A percentile compares a stretch with the other conserved stretches of the same genome.
Conservation (phyloP, 2,329 filamentous ascomycete genomes). For the Berkeleyomyces basicola region DNA sequence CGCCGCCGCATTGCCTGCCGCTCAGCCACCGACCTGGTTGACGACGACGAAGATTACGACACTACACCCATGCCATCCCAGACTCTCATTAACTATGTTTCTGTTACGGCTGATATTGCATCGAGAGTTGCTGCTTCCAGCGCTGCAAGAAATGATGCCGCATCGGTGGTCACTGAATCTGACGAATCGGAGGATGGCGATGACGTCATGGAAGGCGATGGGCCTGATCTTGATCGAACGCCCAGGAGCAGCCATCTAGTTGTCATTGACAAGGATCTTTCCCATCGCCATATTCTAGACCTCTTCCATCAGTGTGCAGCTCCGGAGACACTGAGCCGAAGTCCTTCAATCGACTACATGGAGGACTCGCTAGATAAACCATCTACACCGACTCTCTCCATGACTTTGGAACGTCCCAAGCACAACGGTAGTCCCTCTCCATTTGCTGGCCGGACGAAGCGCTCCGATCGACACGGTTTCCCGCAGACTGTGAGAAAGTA, state of each 20-base stretch:
- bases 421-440: background rate
- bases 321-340: slow-evolving; percentile 1
- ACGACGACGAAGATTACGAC: slow-evolving; percentile 11
- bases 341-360: slow-evolving; percentile 11
- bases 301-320: background rate
- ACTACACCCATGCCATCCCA: slow-evolving; percentile 3
- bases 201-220: background rate
- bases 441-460: background rate
- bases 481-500: background rate
- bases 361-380: slow-evolving; percentile 12
- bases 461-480: background rate
- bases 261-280: slow-evolving; percentile 4
- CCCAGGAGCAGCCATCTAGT: background rate
- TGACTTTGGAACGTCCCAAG: slow-evolving; percentile 4
- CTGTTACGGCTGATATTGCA: slow-evolving; percentile 6
- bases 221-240: background rate
- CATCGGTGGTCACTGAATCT: slow-evolving; percentile 1
- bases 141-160: background rate
- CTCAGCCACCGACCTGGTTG: slow-evolving; percentile 5
- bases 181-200: slow-evolving; percentile 10
- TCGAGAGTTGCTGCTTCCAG: background rate
- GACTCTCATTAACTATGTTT: slow-evolving; percentile 9
- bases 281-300: background rate
- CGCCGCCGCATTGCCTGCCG: slow-evolving; percentile 3
- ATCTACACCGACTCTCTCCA: slow-evolving; percentile 9